Evolutionary conservation across 2,329 filamentous ascomycete genomes (phyloP).

Genomic region (Colletotrichum limetticola): DNA sequence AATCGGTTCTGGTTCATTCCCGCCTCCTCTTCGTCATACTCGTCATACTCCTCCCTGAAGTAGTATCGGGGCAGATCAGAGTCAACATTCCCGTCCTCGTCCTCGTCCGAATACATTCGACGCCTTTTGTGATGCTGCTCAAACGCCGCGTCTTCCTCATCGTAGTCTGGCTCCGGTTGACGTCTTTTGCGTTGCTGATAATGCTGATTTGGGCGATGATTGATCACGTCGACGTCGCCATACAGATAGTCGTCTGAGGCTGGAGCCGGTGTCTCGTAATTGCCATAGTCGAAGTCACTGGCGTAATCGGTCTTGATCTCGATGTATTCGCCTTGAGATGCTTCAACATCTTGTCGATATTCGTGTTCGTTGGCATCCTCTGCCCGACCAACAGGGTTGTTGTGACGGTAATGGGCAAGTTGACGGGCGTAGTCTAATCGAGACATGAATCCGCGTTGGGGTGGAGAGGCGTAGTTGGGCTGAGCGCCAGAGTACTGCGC

Average conservation of each 20-base stretch:
- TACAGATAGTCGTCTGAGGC: too few relatives aligned
- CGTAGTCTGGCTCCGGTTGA: not conserved
- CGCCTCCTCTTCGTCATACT: not conserved
- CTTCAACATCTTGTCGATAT: not conserved
- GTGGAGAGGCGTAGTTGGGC: not conserved
- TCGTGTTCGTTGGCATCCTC: too few relatives aligned
- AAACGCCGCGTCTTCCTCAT: not conserved
- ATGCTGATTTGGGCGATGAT: too few relatives aligned
- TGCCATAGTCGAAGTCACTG: not conserved
- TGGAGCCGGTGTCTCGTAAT: not conserved
- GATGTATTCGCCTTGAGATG: too few relatives aligned
- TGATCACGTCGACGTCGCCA: too few relatives aligned
- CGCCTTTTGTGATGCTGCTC: not conserved
- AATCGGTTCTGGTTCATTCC: not conserved
- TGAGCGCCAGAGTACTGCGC: not conserved
- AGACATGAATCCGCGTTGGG: not conserved
- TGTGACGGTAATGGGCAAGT: not conserved
- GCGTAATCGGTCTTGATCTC: not conserved
- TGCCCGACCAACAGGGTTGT: not conserved
- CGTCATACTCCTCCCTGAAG: not conserved
- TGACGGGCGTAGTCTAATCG: not conserved
- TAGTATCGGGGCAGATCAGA: not conserved
- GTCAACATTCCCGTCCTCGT: not conserved
- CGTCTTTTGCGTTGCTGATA: not conserved
- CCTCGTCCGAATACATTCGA: not conserved